Evolutionary conservation across 2,329 filamentous ascomycete species (phyloP).

Genomic region (Colletotrichum gloeosporioides): DNA sequence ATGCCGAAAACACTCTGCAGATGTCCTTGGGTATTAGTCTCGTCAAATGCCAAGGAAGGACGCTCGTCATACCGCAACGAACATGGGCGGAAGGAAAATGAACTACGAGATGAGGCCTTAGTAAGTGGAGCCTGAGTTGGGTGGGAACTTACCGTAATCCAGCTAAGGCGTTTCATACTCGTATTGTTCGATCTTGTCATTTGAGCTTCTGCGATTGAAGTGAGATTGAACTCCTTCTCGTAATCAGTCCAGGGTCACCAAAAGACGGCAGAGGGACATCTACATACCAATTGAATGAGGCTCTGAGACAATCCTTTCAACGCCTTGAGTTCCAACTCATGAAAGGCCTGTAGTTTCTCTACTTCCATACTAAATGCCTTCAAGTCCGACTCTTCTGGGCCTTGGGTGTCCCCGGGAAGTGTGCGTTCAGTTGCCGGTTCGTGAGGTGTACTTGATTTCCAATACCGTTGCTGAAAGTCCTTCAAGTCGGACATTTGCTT

Average conservation of each 20-base stretch:
- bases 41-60: neutral
- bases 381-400: neutral
- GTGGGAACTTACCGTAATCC: neutral
- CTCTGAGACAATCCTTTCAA: neutral
- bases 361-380: neutral
- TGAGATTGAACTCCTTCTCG: neutral
- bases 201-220: neutral
- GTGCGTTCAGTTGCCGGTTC: neutral
- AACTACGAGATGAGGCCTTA: neutral
- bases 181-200: neutral
- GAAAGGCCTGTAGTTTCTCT: accelerated
- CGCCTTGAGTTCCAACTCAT: neutral
- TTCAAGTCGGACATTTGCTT: neutral
- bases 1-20: neutral
- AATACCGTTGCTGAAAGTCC: neutral
- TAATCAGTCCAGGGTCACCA: accelerated
- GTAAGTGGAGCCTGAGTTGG: accelerated
- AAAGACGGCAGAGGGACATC: neutral
- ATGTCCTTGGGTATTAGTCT: neutral
- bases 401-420: neutral
- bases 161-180: neutral
- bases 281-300: neutral
- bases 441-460: neutral
- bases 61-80: neutral
- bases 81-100: neutral